phyloP scores from a whole-genome alignment of 345 rosid genomes.

The Aquilaria sinensis region DNA sequence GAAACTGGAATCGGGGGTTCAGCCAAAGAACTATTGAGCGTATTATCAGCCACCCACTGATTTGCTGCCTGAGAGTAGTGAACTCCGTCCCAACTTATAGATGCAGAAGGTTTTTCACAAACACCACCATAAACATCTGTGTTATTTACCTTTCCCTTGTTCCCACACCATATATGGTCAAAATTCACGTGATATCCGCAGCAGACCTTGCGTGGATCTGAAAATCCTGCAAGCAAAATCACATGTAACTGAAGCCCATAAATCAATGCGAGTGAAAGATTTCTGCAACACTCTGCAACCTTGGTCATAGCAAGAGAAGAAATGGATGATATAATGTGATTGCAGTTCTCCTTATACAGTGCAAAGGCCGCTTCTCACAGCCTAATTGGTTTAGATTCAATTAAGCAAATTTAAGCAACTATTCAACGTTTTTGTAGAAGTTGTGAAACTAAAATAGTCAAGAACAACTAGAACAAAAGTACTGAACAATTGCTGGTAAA shows the following conservation, averaged over 20 bases:
- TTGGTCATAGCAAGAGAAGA: no score
- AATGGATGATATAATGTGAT: no score
- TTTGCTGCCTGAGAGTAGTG: constrained; percentile 67
- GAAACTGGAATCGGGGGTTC: constrained; percentile 53
- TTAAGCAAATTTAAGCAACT: not conserved
- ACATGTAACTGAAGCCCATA: not conserved
- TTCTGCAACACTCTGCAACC: no score
- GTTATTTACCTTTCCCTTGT: constrained; percentile 45
- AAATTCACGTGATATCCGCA: constrained; percentile 58
- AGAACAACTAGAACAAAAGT: not conserved
- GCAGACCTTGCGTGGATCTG: constrained; percentile 51
- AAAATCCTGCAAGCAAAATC: constrained; percentile 35
- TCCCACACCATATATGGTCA: constrained; percentile 63
- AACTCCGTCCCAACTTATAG: constrained; percentile 66
- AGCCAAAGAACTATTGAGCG: constrained; percentile 47
- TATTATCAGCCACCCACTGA: constrained; percentile 59
- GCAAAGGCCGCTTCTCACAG: no score
- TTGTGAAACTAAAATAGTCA: no score
- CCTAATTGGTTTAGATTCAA: not conserved
- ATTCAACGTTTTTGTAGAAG: no score
- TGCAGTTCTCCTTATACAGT: no score
- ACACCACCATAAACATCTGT: constrained; percentile 46
- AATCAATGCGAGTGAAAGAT: not conserved
- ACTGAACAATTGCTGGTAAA: not conserved
- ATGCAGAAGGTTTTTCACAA: constrained; percentile 40